Conservation (phyloP, 225 moss, liverwort and hornwort species). For the Bryoerythrophyllum caledonicum region DNA sequence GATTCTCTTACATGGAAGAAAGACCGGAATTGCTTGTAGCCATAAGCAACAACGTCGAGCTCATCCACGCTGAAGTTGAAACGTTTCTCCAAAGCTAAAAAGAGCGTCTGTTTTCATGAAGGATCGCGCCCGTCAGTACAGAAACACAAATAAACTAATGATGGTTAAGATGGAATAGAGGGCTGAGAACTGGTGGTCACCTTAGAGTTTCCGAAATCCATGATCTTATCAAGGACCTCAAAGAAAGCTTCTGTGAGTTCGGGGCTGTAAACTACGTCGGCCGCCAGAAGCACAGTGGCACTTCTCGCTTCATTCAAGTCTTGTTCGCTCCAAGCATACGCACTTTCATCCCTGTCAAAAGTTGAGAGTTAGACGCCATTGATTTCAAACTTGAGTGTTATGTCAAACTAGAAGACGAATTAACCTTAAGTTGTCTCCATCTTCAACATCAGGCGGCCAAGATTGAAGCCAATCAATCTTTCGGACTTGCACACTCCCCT, state of each 20-base stretch:
- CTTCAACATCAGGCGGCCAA: conserved; percentile 51
- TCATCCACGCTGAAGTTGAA: conserved; percentile 86
- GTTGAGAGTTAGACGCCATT: not conserved
- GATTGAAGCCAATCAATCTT: conserved; percentile 72
- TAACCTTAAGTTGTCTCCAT: conserved; percentile 24
- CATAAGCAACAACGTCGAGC: conserved; percentile 68
- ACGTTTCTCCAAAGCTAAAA: conserved; percentile 74
- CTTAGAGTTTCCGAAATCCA: conserved; percentile 53
- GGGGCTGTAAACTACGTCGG: conserved; percentile 70
- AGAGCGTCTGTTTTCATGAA: conserved; percentile 53
- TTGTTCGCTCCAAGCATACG: conserved; percentile 56
- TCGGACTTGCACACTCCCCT: conserved; percentile 60
- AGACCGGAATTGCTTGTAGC: conserved; percentile 69
- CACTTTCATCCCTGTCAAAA: conserved; percentile 25
- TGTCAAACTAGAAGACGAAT: not conserved
- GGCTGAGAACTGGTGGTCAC: conserved; percentile 22
- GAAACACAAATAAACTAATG: not conserved
- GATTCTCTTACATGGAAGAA: conserved; percentile 45
- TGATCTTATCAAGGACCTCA: conserved; percentile 56
- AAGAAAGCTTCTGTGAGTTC: conserved; percentile 73
- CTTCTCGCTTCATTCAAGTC: conserved; percentile 51
- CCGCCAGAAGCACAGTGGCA: conserved; percentile 67
- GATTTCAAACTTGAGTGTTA: not conserved
- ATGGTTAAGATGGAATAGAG: not conserved
- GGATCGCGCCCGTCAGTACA: not conserved